Percentiles rank a stretch among this genome's conserved stretches.
Evolutionary conservation across 176 grass and related monocot species (phyloP).

Genomic region (Oryza glaberrima): DNA sequence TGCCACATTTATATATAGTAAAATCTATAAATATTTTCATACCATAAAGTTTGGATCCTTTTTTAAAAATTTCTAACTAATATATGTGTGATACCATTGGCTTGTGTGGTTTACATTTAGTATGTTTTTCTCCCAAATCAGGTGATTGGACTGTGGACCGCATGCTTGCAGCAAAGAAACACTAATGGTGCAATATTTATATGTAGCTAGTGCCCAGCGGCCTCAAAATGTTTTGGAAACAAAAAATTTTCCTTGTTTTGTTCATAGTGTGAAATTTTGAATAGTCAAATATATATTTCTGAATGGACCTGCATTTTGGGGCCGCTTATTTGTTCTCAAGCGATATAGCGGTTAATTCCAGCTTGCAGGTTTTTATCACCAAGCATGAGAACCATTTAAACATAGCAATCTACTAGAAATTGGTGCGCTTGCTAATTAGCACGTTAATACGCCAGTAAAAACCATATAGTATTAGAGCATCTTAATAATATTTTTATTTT

Average conservation of each 20-base stretch:
- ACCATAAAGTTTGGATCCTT: background rate
- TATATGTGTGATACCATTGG: background rate
- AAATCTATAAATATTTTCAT: background rate
- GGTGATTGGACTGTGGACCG: background rate
- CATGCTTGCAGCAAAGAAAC: background rate
- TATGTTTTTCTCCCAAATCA: background rate
- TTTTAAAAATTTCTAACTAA: background rate
- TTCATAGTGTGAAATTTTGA: too few relatives aligned
- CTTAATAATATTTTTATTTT: too few relatives aligned
- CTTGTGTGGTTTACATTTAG: background rate
- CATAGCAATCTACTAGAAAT: background rate
- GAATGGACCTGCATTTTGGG: too few relatives aligned
- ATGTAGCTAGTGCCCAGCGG: background rate
- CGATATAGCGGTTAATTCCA: background rate
- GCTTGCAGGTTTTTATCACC: background rate
- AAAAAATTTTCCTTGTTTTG: too few relatives aligned
- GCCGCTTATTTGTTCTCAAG: too few relatives aligned
- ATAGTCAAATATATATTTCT: too few relatives aligned
- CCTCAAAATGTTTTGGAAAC: slow-evolving; percentile 16
- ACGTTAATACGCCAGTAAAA: too few relatives aligned
- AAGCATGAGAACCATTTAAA: background rate
- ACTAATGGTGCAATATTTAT: background rate
- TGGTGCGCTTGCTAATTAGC: too few relatives aligned
- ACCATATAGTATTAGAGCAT: too few relatives aligned
- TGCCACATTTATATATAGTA: background rate